Evolutionary conservation across 768 basidiomycete genomes (phyloP).

Genomic region (Leccinum fibrillosum): DNA sequence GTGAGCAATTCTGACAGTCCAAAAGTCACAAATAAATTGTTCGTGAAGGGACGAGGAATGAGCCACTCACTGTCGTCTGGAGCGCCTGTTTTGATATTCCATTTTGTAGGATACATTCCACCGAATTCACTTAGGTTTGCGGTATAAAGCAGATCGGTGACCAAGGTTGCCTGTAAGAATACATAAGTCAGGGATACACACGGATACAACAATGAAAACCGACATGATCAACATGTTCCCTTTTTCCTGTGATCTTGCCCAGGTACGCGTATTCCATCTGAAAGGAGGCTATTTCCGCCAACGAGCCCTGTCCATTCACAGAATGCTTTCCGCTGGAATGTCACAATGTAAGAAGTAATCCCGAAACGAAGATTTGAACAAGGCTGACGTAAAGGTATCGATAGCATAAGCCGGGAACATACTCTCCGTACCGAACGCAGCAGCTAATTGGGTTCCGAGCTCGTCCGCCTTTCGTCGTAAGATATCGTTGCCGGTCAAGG

Average conservation of each 20-base stretch:
- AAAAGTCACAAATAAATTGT: background rate
- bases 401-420: constrained; percentile 72
- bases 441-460: constrained; percentile 63
- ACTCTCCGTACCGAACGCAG: constrained; percentile 64
- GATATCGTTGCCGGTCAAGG: constrained; percentile 61
- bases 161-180: constrained; percentile 40
- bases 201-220: constrained; percentile 13
- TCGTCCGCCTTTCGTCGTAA: constrained; percentile 73
- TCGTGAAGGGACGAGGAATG: background rate
- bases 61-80: constrained; percentile 45
- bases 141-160: constrained; percentile 45
- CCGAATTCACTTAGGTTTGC: constrained; percentile 44
- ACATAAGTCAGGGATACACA: background rate
- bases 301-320: constrained; percentile 30
- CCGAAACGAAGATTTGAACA: background rate
- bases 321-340: background rate
- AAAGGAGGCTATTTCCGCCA: constrained; percentile 77
- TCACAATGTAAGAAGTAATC: background rate
- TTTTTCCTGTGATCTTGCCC: constrained; percentile 71
- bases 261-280: constrained; percentile 87
- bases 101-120: constrained; percentile 62
- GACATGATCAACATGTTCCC: constrained; percentile 56
- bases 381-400: constrained; percentile 55
- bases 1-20: constrained; percentile 39
- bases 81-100: constrained; percentile 47